Evolutionary conservation across 192 early-diverging fungal species (phyloP).

Genomic region (Backusella australiensis): DNA sequence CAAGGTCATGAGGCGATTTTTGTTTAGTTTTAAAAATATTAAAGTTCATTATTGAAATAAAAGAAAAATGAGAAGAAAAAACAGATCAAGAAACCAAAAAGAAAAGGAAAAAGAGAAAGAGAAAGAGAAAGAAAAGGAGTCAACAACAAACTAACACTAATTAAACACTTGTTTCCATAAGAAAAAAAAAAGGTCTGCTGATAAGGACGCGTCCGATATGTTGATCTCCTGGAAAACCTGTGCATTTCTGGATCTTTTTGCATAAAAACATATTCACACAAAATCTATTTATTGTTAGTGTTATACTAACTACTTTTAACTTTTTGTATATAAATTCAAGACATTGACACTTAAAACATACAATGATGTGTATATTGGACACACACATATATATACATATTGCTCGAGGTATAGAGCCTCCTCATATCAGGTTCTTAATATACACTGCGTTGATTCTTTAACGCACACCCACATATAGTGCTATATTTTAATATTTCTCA

Average conservation of each 20-base stretch:
- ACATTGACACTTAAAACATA: too few species aligned
- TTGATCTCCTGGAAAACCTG: background rate
- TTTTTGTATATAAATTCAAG: too few species aligned
- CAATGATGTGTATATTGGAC: too few species aligned
- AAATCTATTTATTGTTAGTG: background rate
- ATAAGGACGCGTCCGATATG: background rate
- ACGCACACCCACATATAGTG: background rate
- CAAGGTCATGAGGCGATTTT: slow-evolving; percentile 88
- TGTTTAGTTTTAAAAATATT: slow-evolving; percentile 75
- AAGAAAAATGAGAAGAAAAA: slow-evolving; percentile 13
- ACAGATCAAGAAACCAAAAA: slow-evolving; percentile 10
- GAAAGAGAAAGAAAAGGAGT: background rate
- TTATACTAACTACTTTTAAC: background rate
- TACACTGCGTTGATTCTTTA: background rate
- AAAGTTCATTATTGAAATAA: slow-evolving; percentile 56
- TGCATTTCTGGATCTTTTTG: background rate
- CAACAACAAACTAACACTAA: background rate
- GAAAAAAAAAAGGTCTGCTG: background rate
- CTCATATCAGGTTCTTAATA: background rate
- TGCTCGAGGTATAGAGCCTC: background rate
- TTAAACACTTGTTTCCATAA: background rate
- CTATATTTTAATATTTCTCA: background rate
- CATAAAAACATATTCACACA: background rate
- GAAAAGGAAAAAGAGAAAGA: background rate
- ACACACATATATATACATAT: background rate